A percentile compares a stretch with the other conserved stretches of the same genome.
These are phyloP conservation scores for Colletotrichum sp. DNA, from an alignment of 2,329 filamentous ascomycete species.

Conservation along the genomic window DNA sequence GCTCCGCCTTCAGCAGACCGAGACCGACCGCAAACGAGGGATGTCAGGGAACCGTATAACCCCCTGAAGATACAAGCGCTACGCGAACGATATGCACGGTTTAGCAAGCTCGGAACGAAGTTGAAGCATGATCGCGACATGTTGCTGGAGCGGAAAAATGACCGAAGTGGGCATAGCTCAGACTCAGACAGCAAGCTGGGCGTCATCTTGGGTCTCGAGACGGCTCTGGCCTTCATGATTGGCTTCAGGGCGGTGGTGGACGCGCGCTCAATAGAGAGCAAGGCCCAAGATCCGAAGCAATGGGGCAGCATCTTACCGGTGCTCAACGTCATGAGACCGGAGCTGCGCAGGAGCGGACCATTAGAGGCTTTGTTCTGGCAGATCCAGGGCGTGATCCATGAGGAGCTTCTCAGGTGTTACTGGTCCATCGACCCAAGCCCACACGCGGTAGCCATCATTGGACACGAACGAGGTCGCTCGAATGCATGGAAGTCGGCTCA, in stretches of 20 bases:
- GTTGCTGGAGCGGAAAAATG: slow-evolving; percentile 27
- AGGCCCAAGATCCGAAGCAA: slow-evolving; percentile 41
- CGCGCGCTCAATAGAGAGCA: slow-evolving; percentile 47
- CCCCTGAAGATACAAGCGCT: slow-evolving; percentile 33
- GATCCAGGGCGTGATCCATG: slow-evolving; percentile 48
- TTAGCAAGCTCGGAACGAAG: slow-evolving; percentile 48
- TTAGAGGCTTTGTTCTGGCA: slow-evolving; percentile 47
- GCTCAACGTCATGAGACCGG: slow-evolving; percentile 43
- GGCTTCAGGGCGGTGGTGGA: slow-evolving; percentile 57
- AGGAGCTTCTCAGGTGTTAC: slow-evolving; percentile 48
- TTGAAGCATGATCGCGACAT: slow-evolving; percentile 62
- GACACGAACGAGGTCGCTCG: slow-evolving; percentile 30
- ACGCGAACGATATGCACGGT: slow-evolving; percentile 40
- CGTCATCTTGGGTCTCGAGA: slow-evolving; percentile 51
- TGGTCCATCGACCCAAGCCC: slow-evolving; percentile 30
- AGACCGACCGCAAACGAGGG: slow-evolving; percentile 33
- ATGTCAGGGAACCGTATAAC: slow-evolving; percentile 25
- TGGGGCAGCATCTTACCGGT: slow-evolving; percentile 54
- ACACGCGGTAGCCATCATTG: slow-evolving; percentile 23
- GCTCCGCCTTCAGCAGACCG: slow-evolving; percentile 34
- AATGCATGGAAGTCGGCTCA: slow-evolving; percentile 32
- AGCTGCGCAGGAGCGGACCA: slow-evolving; percentile 37
- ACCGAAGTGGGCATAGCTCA: slow-evolving; percentile 19
- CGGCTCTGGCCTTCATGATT: slow-evolving; percentile 58
- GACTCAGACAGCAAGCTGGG: slow-evolving; percentile 44